Conservation (phyloP, 2,329 filamentous ascomycete genomes). For the Fusarium zealandicum region DNA sequence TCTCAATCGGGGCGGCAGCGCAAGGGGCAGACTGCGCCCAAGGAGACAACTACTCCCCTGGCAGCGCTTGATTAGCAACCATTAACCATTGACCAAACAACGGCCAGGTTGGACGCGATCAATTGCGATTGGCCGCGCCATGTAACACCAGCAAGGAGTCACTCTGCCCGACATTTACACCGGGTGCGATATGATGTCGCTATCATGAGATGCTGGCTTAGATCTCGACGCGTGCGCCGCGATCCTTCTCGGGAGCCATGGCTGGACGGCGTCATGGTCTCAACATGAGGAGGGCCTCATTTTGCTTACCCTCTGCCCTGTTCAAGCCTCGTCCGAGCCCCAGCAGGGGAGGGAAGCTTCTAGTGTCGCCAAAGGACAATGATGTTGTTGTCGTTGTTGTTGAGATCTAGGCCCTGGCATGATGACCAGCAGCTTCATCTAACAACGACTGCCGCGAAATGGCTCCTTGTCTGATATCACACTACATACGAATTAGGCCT, state of each 20-base stretch:
- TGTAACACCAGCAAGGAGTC: slow-evolving; percentile 20
- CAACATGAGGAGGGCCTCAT: slow-evolving; percentile 30
- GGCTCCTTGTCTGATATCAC: slow-evolving; percentile 18
- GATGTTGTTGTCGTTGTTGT: background rate
- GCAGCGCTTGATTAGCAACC: slow-evolving; percentile 37
- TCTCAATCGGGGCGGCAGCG: slow-evolving; percentile 37
- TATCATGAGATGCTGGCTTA: slow-evolving; percentile 30
- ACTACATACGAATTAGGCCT: slow-evolving; percentile 17
- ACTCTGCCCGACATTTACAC: slow-evolving; percentile 11
- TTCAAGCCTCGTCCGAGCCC: slow-evolving; percentile 7
- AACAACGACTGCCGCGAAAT: slow-evolving; percentile 11
- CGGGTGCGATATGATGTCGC: slow-evolving; percentile 22
- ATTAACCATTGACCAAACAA: slow-evolving; percentile 31
- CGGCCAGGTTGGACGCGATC: slow-evolving; percentile 5
- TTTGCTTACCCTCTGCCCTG: slow-evolving; percentile 4
- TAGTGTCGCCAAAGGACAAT: too few species aligned
- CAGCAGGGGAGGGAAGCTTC: background rate
- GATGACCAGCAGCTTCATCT: slow-evolving; percentile 8
- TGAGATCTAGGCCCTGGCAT: slow-evolving; percentile 4
- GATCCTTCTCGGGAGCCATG: slow-evolving; percentile 16
- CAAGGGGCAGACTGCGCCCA: slow-evolving; percentile 31
- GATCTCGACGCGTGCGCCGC: slow-evolving; percentile 14
- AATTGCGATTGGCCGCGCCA: slow-evolving; percentile 30
- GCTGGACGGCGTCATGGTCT: slow-evolving; percentile 19
- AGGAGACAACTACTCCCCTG: slow-evolving; percentile 24